A percentile compares a stretch with the other conserved stretches of the same genome.
Conservation (phyloP, 1,139 yeast species). For the Nakaseomyces bracarensis region DNA sequence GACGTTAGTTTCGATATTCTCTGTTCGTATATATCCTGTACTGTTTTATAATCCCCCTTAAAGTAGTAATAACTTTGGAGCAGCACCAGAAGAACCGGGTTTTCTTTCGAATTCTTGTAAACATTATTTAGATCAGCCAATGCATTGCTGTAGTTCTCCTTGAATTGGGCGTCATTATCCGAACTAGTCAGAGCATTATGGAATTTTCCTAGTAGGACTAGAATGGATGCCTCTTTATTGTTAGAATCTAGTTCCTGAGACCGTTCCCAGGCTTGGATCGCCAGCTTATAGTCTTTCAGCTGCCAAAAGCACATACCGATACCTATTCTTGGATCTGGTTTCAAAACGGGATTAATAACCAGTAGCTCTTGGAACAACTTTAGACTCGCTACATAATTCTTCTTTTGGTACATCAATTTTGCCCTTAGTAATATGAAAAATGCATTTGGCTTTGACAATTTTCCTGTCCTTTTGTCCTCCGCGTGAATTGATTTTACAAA, state of each 20-base stretch:
- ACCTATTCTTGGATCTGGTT: conserved; percentile 93
- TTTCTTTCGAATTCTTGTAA: conserved; percentile 25
- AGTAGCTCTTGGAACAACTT: conserved; percentile 77
- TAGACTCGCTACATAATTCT: conserved; percentile 65
- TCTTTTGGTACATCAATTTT: conserved; percentile 62
- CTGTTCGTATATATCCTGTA: conserved; percentile 47
- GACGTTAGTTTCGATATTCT: conserved; percentile 35
- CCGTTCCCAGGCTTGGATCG: conserved; percentile 76
- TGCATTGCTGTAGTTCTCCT: conserved; percentile 42
- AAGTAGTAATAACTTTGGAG: conserved; percentile 52
- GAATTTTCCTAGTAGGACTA: conserved; percentile 62
- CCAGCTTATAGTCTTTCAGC: conserved; percentile 68
- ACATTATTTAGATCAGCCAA: conserved; percentile 30
- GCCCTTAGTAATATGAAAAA: conserved; percentile 83
- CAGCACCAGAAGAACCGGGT: conserved; percentile 39
- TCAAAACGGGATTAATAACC: conserved; percentile 62
- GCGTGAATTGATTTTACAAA: conserved; percentile 39
- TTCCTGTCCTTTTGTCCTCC: conserved; percentile 28
- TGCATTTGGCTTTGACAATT: conserved; percentile 42
- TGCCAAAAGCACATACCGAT: conserved; percentile 93
- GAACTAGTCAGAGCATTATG: conserved; percentile 46
- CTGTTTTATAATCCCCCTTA: conserved; percentile 49
- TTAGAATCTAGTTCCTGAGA: conserved; percentile 57
- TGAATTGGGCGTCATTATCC: conserved; percentile 47
- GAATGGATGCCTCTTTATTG: conserved; percentile 49